Percentiles rank a stretch among this genome's conserved stretches.
Evolutionary conservation across 306 rosid species (phyloP).

Genomic region (Prosopis cineraria): DNA sequence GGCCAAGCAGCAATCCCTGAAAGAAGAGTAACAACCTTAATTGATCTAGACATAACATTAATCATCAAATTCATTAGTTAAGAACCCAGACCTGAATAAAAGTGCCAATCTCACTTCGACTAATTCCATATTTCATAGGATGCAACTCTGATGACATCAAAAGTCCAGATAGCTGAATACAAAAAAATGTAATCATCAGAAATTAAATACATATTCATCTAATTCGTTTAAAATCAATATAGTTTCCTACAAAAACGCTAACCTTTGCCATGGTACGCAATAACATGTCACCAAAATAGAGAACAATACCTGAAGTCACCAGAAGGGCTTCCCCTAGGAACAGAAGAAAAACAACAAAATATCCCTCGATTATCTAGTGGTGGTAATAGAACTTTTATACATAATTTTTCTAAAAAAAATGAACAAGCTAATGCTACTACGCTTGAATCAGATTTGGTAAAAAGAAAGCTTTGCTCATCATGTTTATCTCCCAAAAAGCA

Average conservation of each 20-base stretch:
- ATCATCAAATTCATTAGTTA: constrained; percentile 33
- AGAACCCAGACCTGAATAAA: constrained; percentile 75
- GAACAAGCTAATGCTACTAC: constrained; percentile 3
- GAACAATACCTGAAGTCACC: constrained; percentile 82
- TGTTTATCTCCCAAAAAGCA: neutral
- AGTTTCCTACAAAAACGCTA: constrained; percentile 26
- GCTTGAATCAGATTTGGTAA: neutral
- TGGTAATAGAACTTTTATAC: constrained; percentile 8
- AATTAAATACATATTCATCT: constrained; percentile 26
- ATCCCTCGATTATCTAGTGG: neutral
- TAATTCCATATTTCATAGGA: constrained; percentile 51
- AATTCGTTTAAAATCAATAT: constrained; percentile 11
- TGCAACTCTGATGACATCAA: constrained; percentile 49
- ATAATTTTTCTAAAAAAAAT: neutral
- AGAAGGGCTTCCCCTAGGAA: constrained; percentile 80
- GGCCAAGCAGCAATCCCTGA: constrained; percentile 93
- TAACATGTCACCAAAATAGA: constrained; percentile 91
- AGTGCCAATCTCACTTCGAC: constrained; percentile 74
- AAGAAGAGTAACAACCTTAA: constrained; percentile 40
- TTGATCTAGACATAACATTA: constrained; percentile 33
- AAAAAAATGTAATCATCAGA: constrained; percentile 33
- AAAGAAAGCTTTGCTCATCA: constrained; percentile 6
- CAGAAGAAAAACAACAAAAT: constrained; percentile 24
- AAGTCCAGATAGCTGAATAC: constrained; percentile 61
- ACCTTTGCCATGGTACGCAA: constrained; percentile 73